Evolutionary conservation across 257 asterid species (phyloP), one percentile per base, ranked within the genome.

Genomic region (Nemophila menziesii): DNA sequence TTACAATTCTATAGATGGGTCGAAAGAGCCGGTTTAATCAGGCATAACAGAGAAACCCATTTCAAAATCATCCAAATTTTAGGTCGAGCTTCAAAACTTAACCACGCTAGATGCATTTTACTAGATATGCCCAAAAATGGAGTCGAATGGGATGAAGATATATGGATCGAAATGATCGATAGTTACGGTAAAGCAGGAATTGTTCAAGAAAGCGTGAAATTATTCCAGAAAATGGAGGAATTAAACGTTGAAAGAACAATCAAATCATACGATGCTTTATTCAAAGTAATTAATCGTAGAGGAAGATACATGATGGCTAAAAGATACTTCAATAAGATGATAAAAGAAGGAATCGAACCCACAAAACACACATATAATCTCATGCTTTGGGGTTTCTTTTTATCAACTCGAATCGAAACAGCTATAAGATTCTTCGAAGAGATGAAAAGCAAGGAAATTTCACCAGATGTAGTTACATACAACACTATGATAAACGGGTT

Each of bases 1-100:
- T 89, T 90, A 53, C 92, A 85, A 69, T 84, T 90, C 73, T 84
- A 84, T 13, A 78, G 98, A 37, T 90, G 98, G 98, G 92, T 85
- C 11, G 94, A 81, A 54, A 60, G 93, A 55, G 59, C 96, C 1
- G 80, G 75, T 13, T 76, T 85, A 18, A 65, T 78, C 43, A 52
- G 59, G 51, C 94, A 78, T 42, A 60, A 63, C 19, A 66, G 68
- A 41, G 94, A 80, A 57, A 74, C 87, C 29, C 94, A 80, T 61
- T 58, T 55, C 33, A 80, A 89, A 63, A 80, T 81, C 33, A 70
- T 89, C 43, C 80, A 89, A 65, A 84, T 76, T 67, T 56, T 84
- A 45, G 92, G 96, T 16, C 61, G 75, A 45, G 82, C 85, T 40
- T 62, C 75, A 11, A 89, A 73, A 67, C 79, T 89, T 8, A 89